Conservation (phyloP, 768 basidiomycete genomes). For the Tulasnella sp. region DNA sequence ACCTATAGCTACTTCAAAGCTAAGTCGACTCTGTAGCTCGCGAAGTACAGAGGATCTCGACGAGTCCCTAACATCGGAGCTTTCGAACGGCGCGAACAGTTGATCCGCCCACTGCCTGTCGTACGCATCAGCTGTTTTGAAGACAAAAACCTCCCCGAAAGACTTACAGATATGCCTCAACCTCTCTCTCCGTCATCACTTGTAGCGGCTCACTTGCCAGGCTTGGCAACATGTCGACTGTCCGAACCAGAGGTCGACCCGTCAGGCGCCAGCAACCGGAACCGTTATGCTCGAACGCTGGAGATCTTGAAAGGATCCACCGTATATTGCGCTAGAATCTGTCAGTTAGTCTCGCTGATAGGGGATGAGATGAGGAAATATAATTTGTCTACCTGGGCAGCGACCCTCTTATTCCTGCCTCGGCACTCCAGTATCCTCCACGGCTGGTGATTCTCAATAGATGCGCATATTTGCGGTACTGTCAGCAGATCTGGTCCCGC, state of each 20-base stretch:
- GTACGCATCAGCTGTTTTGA: too few species aligned
- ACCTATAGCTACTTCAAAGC: too few species aligned
- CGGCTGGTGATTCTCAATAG: not conserved
- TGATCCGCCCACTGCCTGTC: not conserved
- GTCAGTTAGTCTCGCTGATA: not conserved
- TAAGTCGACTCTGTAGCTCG: too few species aligned
- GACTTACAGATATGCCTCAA: not conserved
- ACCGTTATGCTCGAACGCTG: not conserved
- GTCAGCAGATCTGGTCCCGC: not conserved
- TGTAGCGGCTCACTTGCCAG: not conserved
- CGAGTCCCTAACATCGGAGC: too few species aligned
- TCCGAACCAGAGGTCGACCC: not conserved
- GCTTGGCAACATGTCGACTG: not conserved
- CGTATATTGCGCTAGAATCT: not conserved
- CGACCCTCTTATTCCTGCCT: not conserved
- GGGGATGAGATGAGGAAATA: too few species aligned
- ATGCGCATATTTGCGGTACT: not conserved
- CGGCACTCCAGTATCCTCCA: not conserved
- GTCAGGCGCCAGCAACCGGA: not conserved
- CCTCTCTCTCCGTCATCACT: not conserved
- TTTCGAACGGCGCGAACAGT: not conserved
- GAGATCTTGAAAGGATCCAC: not conserved
- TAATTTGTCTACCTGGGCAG: not conserved
- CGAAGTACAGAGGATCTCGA: too few species aligned
- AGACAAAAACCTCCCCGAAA: too few species aligned